Conservation (phyloP, 164 flowering plant genomes). For the Taxillus chinensis region DNA sequence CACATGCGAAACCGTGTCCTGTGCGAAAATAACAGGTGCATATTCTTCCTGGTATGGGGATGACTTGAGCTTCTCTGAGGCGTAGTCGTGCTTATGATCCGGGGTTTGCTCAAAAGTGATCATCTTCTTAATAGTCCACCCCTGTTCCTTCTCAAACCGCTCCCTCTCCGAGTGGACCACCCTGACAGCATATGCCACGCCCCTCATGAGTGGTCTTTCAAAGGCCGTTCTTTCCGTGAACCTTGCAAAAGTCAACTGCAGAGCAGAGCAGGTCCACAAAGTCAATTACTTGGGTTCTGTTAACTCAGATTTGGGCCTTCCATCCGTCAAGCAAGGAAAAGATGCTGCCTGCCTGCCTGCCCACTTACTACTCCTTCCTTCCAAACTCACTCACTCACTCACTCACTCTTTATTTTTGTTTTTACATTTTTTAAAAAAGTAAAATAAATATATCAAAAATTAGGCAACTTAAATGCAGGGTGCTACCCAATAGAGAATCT, state of each 20-base stretch:
- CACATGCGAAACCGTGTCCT: slow-evolving; percentile 78
- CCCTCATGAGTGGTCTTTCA: slow-evolving; percentile 94
- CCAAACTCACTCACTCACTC: no score
- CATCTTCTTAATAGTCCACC: slow-evolving; percentile 91
- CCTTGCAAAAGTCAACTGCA: slow-evolving; percentile 69
- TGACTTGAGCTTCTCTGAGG: slow-evolving; percentile 41
- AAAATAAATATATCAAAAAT: no score
- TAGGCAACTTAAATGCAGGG: no score
- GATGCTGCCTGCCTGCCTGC: no score
- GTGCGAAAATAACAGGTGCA: slow-evolving; percentile 97
- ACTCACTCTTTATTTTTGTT: no score
- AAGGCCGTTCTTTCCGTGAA: slow-evolving; percentile 87
- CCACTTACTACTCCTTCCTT: no score
- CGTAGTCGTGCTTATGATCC: slow-evolving; percentile 58
- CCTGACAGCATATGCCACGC: slow-evolving; percentile 93
- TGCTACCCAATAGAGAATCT: no score
- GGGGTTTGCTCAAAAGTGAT: slow-evolving; percentile 45
- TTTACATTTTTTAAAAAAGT: no score
- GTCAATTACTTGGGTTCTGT: slow-evolving; percentile 10
- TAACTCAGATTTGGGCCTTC: background rate
- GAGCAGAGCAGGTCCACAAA: slow-evolving; percentile 10
- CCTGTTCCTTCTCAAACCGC: slow-evolving; percentile 75
- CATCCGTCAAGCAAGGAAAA: no score
- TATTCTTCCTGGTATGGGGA: slow-evolving; percentile 84
- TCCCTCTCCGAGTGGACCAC: slow-evolving; percentile 85